Conservation (phyloP, 1,139 yeast species). For the Geotrichum histeridarum region DNA sequence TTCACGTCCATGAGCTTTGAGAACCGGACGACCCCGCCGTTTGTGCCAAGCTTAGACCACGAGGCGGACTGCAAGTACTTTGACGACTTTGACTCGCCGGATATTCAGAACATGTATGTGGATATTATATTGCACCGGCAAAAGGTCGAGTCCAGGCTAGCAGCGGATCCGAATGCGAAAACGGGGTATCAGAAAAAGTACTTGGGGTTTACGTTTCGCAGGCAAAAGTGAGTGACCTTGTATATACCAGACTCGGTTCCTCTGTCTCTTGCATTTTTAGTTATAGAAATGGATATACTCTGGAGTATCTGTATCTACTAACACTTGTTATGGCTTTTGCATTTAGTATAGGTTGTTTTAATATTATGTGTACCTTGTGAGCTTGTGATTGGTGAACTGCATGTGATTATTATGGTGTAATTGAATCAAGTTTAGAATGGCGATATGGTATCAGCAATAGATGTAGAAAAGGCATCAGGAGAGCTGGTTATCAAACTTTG, state of each 20-base stretch:
- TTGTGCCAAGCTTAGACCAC: slow-evolving; percentile 17
- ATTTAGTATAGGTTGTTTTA: too few species aligned
- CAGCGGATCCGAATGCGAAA: slow-evolving; percentile 14
- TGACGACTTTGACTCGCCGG: slow-evolving; percentile 22
- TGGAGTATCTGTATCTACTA: neutral
- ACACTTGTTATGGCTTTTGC: neutral
- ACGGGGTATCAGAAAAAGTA: slow-evolving; percentile 12
- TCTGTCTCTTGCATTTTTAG: neutral
- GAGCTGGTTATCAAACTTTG: too few species aligned
- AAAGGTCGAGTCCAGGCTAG: slow-evolving; percentile 11
- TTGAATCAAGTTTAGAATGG: too few species aligned
- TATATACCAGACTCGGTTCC: too few species aligned
- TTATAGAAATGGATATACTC: neutral
- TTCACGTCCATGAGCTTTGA: slow-evolving; percentile 12
- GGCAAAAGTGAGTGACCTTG: slow-evolving; percentile 10
- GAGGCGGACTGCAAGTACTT: slow-evolving; percentile 19
- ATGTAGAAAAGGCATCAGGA: too few species aligned
- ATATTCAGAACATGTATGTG: slow-evolving; percentile 18
- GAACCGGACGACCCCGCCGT: slow-evolving; percentile 15
- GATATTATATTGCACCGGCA: slow-evolving; percentile 19
- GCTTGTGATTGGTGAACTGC: too few species aligned
- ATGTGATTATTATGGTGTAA: too few species aligned
- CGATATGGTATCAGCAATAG: too few species aligned
- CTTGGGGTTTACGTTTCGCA: slow-evolving; percentile 17
- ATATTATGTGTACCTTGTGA: too few species aligned